Evolutionary conservation across 169 alveolate genomes (phyloP).

Genomic region (Plasmodium yoelii): DNA sequence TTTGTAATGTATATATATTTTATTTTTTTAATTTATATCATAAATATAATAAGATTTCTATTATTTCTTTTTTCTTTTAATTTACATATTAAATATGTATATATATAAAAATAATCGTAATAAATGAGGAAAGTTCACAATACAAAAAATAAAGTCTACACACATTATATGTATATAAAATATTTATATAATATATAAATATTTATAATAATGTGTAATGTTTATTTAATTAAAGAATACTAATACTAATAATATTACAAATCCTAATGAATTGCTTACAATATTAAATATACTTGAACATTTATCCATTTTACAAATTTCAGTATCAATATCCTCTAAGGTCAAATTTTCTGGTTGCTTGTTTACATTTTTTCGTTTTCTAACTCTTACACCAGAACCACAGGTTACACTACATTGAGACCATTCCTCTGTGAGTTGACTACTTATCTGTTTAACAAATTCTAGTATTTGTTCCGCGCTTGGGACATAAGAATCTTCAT

Average conservation of each 20-base stretch:
- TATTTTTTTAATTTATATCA: constrained; percentile 10
- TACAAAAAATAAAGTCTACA: constrained; percentile 3
- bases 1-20: neutral
- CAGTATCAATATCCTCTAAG: constrained; percentile 21
- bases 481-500: neutral
- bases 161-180: constrained; percentile 5
- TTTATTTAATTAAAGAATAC: constrained; percentile 43
- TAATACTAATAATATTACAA: constrained; percentile 37
- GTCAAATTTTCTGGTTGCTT: constrained; percentile 1
- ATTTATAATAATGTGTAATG: constrained; percentile 2
- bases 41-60: constrained; percentile 2
- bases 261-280: constrained; percentile 57
- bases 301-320: constrained; percentile 42
- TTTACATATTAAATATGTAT: constrained; percentile 18
- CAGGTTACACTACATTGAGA: constrained; percentile 65
- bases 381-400: constrained; percentile 44
- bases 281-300: constrained; percentile 64
- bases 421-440: constrained; percentile 24
- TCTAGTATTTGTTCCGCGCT: constrained; percentile 7
- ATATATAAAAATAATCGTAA: constrained; percentile 31
- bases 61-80: constrained; percentile 1
- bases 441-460: constrained; percentile 1
- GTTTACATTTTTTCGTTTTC: constrained; percentile 7
- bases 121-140: constrained; percentile 22
- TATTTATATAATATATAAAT: constrained; percentile 14